Evolutionary conservation across 2,329 filamentous ascomycete species (phyloP).

Genomic region (Monilinia laxa): DNA sequence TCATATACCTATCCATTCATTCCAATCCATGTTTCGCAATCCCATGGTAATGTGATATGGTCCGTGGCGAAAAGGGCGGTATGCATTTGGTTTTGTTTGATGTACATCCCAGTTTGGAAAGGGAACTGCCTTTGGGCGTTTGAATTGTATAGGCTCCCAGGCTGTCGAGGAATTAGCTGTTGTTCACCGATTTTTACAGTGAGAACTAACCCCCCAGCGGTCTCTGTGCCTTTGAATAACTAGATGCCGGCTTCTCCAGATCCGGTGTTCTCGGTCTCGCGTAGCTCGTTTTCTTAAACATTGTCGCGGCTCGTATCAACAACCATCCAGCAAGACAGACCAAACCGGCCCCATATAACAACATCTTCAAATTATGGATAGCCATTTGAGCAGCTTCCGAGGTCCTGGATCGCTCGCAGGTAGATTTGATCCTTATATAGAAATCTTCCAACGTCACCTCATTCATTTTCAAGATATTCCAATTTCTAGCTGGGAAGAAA

Average conservation of each 20-base stretch:
- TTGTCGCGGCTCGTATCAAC: slow-evolving; percentile 27
- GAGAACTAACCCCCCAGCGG: slow-evolving; percentile 35
- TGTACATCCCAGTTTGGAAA: slow-evolving; percentile 38
- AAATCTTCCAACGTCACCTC: slow-evolving; percentile 24
- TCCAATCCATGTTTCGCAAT: slow-evolving; percentile 40
- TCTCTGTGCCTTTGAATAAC: slow-evolving; percentile 33
- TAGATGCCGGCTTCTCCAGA: slow-evolving; percentile 36
- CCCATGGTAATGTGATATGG: slow-evolving; percentile 42
- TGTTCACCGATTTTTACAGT: background rate
- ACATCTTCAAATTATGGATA: slow-evolving; percentile 27
- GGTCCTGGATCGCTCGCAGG: slow-evolving; percentile 21
- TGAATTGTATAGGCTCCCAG: slow-evolving; percentile 40
- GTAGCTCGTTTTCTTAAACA: slow-evolving; percentile 31
- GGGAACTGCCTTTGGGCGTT: slow-evolving; percentile 37
- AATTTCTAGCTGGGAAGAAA: background rate
- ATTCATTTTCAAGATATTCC: slow-evolving; percentile 25
- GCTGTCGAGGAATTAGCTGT: slow-evolving; percentile 32
- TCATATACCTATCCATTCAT: slow-evolving; percentile 41
- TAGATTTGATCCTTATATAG: slow-evolving; percentile 22
- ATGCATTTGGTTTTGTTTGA: slow-evolving; percentile 39
- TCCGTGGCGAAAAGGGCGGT: slow-evolving; percentile 40
- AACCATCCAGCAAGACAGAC: slow-evolving; percentile 31
- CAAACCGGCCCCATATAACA: slow-evolving; percentile 30
- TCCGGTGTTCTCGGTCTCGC: slow-evolving; percentile 35
- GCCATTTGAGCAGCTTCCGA: slow-evolving; percentile 24